Percentiles rank a stretch among this genome's conserved stretches.
phyloP scores from a whole-genome alignment of 441 rosid species.

The Theobroma grandiflorum region DNA sequence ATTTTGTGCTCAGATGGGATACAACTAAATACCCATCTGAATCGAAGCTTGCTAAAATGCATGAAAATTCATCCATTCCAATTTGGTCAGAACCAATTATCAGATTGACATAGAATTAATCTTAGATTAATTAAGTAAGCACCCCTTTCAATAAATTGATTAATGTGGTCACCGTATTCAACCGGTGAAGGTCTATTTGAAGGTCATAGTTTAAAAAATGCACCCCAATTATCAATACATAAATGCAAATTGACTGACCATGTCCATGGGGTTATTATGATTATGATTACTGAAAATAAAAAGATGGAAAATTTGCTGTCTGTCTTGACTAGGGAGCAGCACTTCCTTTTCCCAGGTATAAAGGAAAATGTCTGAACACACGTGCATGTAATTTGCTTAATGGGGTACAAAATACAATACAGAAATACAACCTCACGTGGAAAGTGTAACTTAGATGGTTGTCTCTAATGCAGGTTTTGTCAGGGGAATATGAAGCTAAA shows the following conservation, averaged over 20 bases:
- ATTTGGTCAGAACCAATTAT: neutral
- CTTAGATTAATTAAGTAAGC: neutral
- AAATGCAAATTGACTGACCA: conserved; percentile 16
- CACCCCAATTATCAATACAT: conserved; percentile 17
- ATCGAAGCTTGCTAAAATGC: neutral
- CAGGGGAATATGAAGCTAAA: conserved; percentile 51
- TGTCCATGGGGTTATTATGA: neutral
- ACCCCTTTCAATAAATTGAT: neutral
- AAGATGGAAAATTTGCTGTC: conserved; percentile 23
- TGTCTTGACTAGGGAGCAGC: conserved; percentile 41
- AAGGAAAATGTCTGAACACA: conserved; percentile 44
- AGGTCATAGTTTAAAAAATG: conserved; percentile 14
- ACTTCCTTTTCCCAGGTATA: conserved; percentile 39
- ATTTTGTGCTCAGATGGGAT: neutral
- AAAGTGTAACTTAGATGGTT: conserved; percentile 45
- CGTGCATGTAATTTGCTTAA: conserved; percentile 40
- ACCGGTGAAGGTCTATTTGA: conserved; percentile 10
- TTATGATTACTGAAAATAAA: conserved; percentile 15
- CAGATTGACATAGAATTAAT: neutral
- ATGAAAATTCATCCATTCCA: neutral
- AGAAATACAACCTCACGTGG: conserved; percentile 56
- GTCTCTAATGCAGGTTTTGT: conserved; percentile 55
- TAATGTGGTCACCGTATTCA: neutral
- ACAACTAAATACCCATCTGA: neutral
- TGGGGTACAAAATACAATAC: conserved; percentile 25